A percentile compares a stretch with the other conserved stretches of the same genome.
Evolutionary conservation across 495 filamentous ascomycete genomes (phyloP).

Genomic region (Xylaria nigripes): DNA sequence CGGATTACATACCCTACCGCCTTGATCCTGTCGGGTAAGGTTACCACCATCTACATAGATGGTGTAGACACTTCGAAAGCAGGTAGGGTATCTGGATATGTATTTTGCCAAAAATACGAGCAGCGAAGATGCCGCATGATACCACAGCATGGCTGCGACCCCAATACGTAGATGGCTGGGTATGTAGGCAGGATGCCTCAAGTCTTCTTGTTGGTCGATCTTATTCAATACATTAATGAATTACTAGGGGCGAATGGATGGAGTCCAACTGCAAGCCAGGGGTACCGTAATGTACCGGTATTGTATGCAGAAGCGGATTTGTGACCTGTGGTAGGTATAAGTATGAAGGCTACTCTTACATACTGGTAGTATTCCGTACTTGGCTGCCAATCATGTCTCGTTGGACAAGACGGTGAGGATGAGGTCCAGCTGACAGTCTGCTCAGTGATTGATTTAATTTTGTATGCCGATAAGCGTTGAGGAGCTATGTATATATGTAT

Average conservation of each 20-base stretch:
- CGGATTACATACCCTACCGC: no score
- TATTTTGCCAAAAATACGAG: constrained; percentile 1
- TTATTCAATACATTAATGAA: no score
- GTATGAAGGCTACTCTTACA: not conserved
- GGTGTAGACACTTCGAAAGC: not conserved
- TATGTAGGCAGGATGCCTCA: not conserved
- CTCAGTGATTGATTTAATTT: no score
- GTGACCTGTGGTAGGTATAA: not conserved
- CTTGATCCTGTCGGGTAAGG: not conserved
- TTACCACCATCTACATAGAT: no score
- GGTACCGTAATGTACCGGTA: no score
- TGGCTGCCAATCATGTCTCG: not conserved
- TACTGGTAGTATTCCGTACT: not conserved
- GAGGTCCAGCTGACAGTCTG: constrained; percentile 4
- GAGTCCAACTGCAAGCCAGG: not conserved
- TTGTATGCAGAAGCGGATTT: not conserved
- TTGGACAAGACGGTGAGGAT: not conserved
- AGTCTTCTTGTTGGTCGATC: not conserved
- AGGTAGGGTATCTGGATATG: not conserved
- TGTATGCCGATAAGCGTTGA: no score
- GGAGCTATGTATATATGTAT: no score
- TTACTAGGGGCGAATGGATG: not conserved
- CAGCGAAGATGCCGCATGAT: constrained; percentile 2
- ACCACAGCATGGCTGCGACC: not conserved
- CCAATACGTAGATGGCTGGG: not conserved